Conservation (phyloP, 2,329 filamentous ascomycete species). For the Phyllosticta ampelicida region DNA sequence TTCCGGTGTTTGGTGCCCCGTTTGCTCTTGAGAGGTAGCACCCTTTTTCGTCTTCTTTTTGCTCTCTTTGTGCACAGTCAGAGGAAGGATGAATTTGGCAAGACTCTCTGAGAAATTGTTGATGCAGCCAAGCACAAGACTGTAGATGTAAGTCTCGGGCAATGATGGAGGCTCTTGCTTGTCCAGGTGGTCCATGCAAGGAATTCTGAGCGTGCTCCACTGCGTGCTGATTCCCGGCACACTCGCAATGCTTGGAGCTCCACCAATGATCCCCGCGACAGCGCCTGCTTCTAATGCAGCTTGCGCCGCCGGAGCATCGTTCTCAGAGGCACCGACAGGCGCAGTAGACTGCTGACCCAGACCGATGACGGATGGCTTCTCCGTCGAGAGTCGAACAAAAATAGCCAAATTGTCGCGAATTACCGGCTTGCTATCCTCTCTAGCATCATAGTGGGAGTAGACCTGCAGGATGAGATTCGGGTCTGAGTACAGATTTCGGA, state of each 20-base stretch:
- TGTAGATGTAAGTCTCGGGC: constrained; percentile 91
- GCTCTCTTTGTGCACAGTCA: constrained; percentile 72
- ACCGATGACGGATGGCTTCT: constrained; percentile 81
- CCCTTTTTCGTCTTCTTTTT: constrained; percentile 31
- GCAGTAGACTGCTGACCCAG: constrained; percentile 81
- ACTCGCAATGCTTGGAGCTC: constrained; percentile 48
- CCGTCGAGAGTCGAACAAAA: constrained; percentile 85
- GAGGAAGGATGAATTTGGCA: constrained; percentile 82
- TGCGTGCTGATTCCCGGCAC: constrained; percentile 72
- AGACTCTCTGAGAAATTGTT: constrained; percentile 84
- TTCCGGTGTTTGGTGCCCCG: constrained; percentile 17
- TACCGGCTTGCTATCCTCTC: constrained; percentile 61
- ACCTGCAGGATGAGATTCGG: constrained; percentile 67
- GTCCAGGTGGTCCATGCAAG: constrained; percentile 89
- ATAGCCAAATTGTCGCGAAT: constrained; percentile 73
- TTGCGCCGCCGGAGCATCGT: constrained; percentile 57
- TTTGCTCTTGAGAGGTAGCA: constrained; percentile 32
- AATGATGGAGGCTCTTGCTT: constrained; percentile 74
- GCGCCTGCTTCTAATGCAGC: constrained; percentile 83
- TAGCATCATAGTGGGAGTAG: constrained; percentile 67
- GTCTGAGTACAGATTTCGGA: constrained; percentile 76
- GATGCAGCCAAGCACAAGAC: constrained; percentile 77
- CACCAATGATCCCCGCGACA: constrained; percentile 72
- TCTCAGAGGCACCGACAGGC: constrained; percentile 48
- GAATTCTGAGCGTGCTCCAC: constrained; percentile 79